These are phyloP conservation scores for Cetradonia linearis DNA, from an alignment of 495 filamentous ascomycete species.

Conservation along the genomic window DNA sequence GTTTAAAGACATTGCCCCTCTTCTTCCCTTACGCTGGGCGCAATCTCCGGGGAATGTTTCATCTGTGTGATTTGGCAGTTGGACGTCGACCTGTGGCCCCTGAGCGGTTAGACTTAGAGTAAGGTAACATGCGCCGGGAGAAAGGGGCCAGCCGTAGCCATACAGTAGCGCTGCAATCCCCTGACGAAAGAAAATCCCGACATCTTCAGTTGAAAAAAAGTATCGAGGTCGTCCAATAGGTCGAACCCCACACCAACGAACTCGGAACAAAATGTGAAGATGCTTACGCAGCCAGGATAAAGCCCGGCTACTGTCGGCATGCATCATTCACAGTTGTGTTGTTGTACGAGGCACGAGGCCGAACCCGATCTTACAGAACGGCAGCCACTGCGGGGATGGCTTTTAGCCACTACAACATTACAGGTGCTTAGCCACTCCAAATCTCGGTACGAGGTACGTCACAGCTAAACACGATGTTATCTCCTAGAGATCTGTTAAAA, in stretches of 20 bases:
- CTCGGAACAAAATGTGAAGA: background rate
- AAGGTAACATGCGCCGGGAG: background rate
- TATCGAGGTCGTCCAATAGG: background rate
- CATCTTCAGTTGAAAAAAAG: background rate
- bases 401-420: background rate
- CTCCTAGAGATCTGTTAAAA: background rate
- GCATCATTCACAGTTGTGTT: too few species aligned
- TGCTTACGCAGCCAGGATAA: background rate
- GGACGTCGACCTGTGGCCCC: background rate
- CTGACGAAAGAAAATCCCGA: background rate
- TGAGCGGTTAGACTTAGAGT: constrained; percentile 1
- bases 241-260: background rate
- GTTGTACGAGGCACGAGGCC: background rate
- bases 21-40: constrained; percentile 1
- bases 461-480: too few species aligned
- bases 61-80: background rate
- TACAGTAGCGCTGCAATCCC: background rate
- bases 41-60: constrained; percentile 4
- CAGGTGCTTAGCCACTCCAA: background rate
- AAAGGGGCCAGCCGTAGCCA: constrained; percentile 1
- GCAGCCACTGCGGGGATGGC: background rate
- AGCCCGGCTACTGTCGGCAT: background rate
- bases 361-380: background rate
- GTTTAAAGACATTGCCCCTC: background rate
- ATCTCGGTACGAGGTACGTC: background rate